A percentile compares a stretch with the other conserved stretches of the same genome.
Evolutionary conservation across 345 rosid genomes (phyloP).

Genomic region (Jatropha curcas): DNA sequence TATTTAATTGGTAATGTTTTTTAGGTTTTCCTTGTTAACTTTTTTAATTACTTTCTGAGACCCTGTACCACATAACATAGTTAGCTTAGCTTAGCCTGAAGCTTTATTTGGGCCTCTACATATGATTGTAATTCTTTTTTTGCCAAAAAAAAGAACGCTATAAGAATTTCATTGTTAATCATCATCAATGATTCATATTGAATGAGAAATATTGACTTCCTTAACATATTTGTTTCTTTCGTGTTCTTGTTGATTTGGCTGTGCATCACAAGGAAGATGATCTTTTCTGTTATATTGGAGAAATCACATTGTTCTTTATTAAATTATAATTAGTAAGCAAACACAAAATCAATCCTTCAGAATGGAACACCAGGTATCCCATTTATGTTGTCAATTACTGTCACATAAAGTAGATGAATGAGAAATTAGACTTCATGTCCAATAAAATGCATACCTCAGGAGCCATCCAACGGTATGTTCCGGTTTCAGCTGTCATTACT

Average conservation of each 20-base stretch:
- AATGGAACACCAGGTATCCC: slow-evolving; percentile 18
- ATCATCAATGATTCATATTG: background rate
- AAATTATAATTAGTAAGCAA: background rate
- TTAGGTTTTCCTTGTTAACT: background rate
- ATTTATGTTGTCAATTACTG: slow-evolving; percentile 3
- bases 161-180: background rate
- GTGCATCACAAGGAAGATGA: background rate
- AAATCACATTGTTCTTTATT: slow-evolving; percentile 5
- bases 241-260: background rate
- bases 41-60: background rate
- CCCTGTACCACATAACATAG: no score
- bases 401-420: slow-evolving; percentile 8
- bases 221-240: background rate
- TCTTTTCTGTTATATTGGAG: slow-evolving; percentile 1
- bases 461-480: slow-evolving; percentile 99
- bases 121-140: no score
- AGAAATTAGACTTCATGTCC: background rate
- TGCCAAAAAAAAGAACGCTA: background rate
- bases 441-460: slow-evolving; percentile 67
- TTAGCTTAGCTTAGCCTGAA: no score
- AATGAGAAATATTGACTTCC: background rate
- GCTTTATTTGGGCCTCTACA: background rate
- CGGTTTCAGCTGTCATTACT: slow-evolving; percentile 97
- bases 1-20: background rate
- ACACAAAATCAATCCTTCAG: background rate